Conservation (phyloP, 371 early-diverging fungal species). For the Mortierella sp. region DNA sequence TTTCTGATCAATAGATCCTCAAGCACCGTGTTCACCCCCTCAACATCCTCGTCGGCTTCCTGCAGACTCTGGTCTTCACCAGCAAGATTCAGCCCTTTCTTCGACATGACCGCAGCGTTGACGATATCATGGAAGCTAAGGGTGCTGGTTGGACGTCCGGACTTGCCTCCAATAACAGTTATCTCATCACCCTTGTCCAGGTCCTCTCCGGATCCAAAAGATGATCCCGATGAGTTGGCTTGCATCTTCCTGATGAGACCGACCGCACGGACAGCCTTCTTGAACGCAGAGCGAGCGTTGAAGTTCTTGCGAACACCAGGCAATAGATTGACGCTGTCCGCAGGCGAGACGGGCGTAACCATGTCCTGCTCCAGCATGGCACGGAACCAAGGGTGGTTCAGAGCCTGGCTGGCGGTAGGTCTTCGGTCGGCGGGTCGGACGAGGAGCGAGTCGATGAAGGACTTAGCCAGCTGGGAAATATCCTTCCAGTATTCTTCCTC, state of each 20-base stretch:
- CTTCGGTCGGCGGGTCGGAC: constrained; percentile 75
- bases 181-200: background rate
- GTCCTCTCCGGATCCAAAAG: constrained; percentile 44
- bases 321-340: constrained; percentile 66
- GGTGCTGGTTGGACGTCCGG: constrained; percentile 29
- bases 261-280: constrained; percentile 68
- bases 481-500: constrained; percentile 84
- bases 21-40: constrained; percentile 13
- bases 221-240: constrained; percentile 14
- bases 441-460: constrained; percentile 81
- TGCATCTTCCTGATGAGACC: constrained; percentile 47
- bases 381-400: constrained; percentile 79
- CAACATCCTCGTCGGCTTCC: constrained; percentile 15
- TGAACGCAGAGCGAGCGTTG: constrained; percentile 80
- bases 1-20: constrained; percentile 31
- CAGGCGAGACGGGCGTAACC: constrained; percentile 50
- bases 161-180: constrained; percentile 11
- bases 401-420: constrained; percentile 75
- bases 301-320: constrained; percentile 84
- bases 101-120: constrained; percentile 25
- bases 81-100: constrained; percentile 32
- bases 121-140: constrained; percentile 52
- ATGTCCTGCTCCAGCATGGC: constrained; percentile 50
- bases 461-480: constrained; percentile 70
- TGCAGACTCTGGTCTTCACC: constrained; percentile 12